Percentiles rank a stretch among this genome's conserved stretches.
These are phyloP conservation scores for Aspergillus novofumigatus DNA, from an alignment of 2,329 filamentous ascomycete genomes.

Conservation along the genomic window DNA sequence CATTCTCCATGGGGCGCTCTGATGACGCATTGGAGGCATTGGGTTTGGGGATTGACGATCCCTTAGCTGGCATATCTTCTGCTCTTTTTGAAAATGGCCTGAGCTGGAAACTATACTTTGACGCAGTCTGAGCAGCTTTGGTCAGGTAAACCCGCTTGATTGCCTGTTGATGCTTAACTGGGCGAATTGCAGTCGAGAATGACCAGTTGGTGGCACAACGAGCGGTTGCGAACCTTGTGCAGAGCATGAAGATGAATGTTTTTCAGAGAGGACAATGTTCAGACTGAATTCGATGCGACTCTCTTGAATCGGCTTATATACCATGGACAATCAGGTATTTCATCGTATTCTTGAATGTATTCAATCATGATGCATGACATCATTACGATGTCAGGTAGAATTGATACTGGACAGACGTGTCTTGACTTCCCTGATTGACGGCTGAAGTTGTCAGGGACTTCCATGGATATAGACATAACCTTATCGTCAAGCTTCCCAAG, in stretches of 20 bases:
- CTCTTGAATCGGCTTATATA: neutral
- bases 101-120: neutral
- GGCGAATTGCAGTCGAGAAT: neutral
- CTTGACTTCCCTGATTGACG: neutral
- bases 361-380: conserved; percentile 8
- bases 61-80: neutral
- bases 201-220: neutral
- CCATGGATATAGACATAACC: too few relatives aligned
- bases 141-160: neutral
- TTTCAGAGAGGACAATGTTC: neutral
- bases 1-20: conserved; percentile 11
- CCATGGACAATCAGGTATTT: neutral
- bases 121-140: neutral
- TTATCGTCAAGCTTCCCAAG: neutral
- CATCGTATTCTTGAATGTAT: neutral
- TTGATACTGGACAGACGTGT: neutral
- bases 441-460: neutral
- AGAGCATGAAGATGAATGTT: neutral
- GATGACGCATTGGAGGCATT: neutral
- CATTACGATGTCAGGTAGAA: conserved; percentile 8
- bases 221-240: neutral
- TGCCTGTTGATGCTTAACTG: neutral
- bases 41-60: neutral
- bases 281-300: neutral
- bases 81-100: neutral